Evolutionary conservation across 2,329 filamentous ascomycete genomes (phyloP), one percentile per base, ranked within the genome.

Genomic region (Ceratocystis papillata): DNA sequence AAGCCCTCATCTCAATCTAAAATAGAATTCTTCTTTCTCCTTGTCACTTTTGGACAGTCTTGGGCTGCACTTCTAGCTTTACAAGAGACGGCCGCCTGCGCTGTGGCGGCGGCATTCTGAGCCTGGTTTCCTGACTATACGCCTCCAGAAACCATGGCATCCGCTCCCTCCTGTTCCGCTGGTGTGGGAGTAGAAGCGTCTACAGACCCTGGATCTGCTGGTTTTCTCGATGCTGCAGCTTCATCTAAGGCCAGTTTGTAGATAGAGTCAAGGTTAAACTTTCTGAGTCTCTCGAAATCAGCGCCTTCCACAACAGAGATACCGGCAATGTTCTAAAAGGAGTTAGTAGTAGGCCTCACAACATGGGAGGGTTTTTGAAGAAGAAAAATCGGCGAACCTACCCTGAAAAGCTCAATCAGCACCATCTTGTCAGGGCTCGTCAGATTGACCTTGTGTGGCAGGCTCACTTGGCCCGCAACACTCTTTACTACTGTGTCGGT

Each of bases 221-320:
- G 30, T 22, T 45, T 60, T 45, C 37, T 59, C 1, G 66, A 30
- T 45, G 2, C n/a, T 12, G 59, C 59, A 15, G 55, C 45, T 44
- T 60, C 63, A 20, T 67, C 46, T n/a, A 67, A 25, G 17, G 67
- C 68, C 67, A 71, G 69, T 66, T 78, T 78, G 73, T 88, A 89
- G 28, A 93, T 81, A 74, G 90, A 88, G 66, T 87, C 84, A 48
- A 95, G 75, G 74, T 94, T 94, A 76, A 86, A 93, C 70, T 84
- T 83, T 76, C 89, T 92, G 68, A 92, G 78, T 60, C 79, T 78
- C 62, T 90, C 87, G 80, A 87, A 94, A 72, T 89, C 84, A 55
- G 72, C 73, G 15, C 83, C 80, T 68, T 85, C 84, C 3, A 94
- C 87, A 44, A 94, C 88, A 69, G 88, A 90, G 78, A 94, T 86